These are phyloP conservation scores for Aspergillus panamensis DNA, from an alignment of 495 filamentous ascomycete species.

Conservation along the genomic window DNA sequence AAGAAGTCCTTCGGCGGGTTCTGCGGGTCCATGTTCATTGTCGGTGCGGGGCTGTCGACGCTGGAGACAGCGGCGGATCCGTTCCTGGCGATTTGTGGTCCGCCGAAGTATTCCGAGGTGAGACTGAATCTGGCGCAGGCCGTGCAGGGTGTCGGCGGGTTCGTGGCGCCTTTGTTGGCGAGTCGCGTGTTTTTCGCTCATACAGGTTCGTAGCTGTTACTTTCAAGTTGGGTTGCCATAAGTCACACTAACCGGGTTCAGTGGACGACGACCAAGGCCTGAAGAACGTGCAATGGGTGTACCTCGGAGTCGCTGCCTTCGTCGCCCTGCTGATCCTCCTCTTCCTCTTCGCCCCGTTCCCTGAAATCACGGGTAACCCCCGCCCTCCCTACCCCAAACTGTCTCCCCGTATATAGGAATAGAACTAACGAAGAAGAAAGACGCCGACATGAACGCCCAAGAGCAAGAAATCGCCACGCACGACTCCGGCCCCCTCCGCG, in stretches of 20 bases:
- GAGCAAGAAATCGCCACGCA: conserved; percentile 36
- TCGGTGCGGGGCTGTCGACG: conserved; percentile 64
- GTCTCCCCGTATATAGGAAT: too few relatives aligned
- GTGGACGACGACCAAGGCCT: conserved; percentile 46
- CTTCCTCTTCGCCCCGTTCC: conserved; percentile 63
- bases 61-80: conserved; percentile 74
- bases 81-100: conserved; percentile 66
- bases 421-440: conserved; percentile 52
- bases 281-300: conserved; percentile 66
- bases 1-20: conserved; percentile 67
- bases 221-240: too few relatives aligned
- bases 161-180: conserved; percentile 61
- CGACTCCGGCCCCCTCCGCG: conserved; percentile 52
- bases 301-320: conserved; percentile 68
- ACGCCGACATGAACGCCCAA: conserved; percentile 5
- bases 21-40: conserved; percentile 65
- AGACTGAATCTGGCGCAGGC: conserved; percentile 66
- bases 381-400: too few relatives aligned
- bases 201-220: conserved; percentile 28
- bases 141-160: conserved; percentile 61
- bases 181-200: conserved; percentile 65
- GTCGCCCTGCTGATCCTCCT: conserved; percentile 60
- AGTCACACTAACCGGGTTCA: too few relatives aligned
- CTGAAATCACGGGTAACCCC: conserved; percentile 57
- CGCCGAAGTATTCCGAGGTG: conserved; percentile 63